phyloP scores from a whole-genome alignment of 202 grass and related monocot species.

The Schoenoplectus tabernaemontani region DNA sequence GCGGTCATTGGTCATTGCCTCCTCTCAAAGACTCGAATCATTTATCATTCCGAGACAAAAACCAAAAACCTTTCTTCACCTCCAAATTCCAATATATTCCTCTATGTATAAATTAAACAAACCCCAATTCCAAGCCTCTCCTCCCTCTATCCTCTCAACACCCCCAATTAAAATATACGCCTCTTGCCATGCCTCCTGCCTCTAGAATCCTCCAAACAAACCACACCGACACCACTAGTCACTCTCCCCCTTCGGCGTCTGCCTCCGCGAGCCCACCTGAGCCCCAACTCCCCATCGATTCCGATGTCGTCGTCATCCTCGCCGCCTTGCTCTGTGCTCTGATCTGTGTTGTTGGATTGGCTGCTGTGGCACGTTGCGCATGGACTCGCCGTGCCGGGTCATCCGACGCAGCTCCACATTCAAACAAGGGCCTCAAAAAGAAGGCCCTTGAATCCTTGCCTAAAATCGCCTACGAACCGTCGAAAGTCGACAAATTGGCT shows the following conservation, averaged over 20 bases:
- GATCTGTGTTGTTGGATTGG: slow-evolving; percentile 70
- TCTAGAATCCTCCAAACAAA: slow-evolving; percentile 50
- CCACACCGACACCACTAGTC: slow-evolving; percentile 21
- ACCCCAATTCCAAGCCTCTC: not conserved
- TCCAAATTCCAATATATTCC: not conserved
- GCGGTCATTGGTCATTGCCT: not conserved
- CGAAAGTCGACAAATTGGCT: slow-evolving; percentile 23
- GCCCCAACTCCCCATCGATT: slow-evolving; percentile 30
- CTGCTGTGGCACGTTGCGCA: slow-evolving; percentile 55
- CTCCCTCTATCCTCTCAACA: not conserved
- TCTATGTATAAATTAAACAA: not conserved
- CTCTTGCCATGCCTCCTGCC: slow-evolving; percentile 31
- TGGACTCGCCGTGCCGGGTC: slow-evolving; percentile 31
- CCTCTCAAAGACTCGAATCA: not conserved
- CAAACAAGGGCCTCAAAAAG: slow-evolving; percentile 74
- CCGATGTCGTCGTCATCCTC: slow-evolving; percentile 75
- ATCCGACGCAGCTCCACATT: not conserved
- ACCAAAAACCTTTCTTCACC: not conserved
- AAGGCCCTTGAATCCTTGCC: slow-evolving; percentile 70
- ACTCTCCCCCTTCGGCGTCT: not conserved
- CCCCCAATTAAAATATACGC: not conserved
- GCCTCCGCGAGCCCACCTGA: slow-evolving; percentile 31
- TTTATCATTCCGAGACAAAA: not conserved
- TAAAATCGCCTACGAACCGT: slow-evolving; percentile 63
- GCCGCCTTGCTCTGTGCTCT: slow-evolving; percentile 73